phyloP scores from a whole-genome alignment of 2,329 filamentous ascomycete genomes.

The Aspergillus sp. region DNA sequence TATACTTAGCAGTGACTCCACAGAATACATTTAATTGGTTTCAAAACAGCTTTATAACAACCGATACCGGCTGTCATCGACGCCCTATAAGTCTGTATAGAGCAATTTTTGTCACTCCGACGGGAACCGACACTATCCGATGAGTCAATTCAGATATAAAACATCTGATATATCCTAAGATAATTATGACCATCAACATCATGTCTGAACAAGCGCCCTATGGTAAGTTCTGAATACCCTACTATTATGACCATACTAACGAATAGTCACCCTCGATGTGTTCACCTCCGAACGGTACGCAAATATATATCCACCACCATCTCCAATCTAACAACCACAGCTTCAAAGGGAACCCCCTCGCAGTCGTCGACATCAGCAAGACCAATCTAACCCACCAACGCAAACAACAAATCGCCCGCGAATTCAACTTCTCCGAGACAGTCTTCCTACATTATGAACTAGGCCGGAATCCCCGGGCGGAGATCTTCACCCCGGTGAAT shows the following conservation, averaged over 20 bases:
- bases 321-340: neutral
- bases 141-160: too few relatives aligned
- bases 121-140: too few relatives aligned
- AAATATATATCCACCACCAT: neutral
- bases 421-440: conserved; percentile 63
- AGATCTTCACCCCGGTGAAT: conserved; percentile 54
- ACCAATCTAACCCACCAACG: conserved; percentile 42
- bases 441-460: conserved; percentile 50
- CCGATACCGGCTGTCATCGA: too few relatives aligned
- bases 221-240: neutral
- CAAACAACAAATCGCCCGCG: conserved; percentile 56
- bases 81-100: too few relatives aligned
- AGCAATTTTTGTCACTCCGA: too few relatives aligned
- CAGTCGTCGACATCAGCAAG: neutral
- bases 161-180: too few relatives aligned
- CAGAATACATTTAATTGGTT: too few relatives aligned
- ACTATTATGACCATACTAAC: too few relatives aligned
- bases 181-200: too few relatives aligned
- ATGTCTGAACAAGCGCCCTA: neutral
- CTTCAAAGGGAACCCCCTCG: conserved; percentile 5
- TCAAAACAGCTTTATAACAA: too few relatives aligned
- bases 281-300: neutral
- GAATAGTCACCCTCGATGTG: neutral
- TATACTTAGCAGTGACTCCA: too few relatives aligned
- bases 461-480: conserved; percentile 40